Base-by-base conservation (phyloP, 2,329 filamentous ascomycete genomes). In the Colletotrichum orbiculare region DNA sequence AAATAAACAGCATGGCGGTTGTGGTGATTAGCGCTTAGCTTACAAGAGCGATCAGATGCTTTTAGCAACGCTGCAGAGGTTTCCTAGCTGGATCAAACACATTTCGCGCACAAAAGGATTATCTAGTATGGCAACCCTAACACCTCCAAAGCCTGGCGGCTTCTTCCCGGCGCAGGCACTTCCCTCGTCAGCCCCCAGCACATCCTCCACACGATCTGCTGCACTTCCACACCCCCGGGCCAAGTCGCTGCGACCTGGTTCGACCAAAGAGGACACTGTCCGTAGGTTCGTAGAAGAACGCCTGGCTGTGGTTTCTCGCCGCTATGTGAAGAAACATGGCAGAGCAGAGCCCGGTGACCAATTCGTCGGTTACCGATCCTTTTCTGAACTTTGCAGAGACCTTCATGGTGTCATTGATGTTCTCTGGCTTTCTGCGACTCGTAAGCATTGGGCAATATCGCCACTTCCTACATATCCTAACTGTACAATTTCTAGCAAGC, bases 361-460 rank as follows among this genome's bases (percentile, higher is more conserved):
- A 11, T 76, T 85, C 2, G 73, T 80, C 2, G 86, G 85, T 25
- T 89, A 87, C 72, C 76, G 81, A 58, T 86, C 78, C 55, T 91
- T 95, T 74, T 82, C 81, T 54, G 90, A 94, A 72, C 85, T 93
- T 5, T 92, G 88, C 58, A 86, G 81, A 61, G 93, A 97, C 72
- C 77, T 97, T 1, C 91, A 94, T 60, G 83, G 84, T 6, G 75
- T 97, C 11, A 79, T 97, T 13, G 91, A 96, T 75, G 85, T 96
- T 8, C 78, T 97, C 6, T 98, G 95, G 95, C 85, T 93, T 25
- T 93, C 90, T 37, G 93, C 91, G 9, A 97, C 94, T 25, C 93
- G 93, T 94, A 82, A 75, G 92, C 25, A 25, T 25, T 25, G 25
- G 15, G 13, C 1, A 17, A 17, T 43, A 38, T n/a, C 17, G 6